phyloP scores from a whole-genome alignment of 2,329 filamentous ascomycete genomes.

The Nemania abortiva region DNA sequence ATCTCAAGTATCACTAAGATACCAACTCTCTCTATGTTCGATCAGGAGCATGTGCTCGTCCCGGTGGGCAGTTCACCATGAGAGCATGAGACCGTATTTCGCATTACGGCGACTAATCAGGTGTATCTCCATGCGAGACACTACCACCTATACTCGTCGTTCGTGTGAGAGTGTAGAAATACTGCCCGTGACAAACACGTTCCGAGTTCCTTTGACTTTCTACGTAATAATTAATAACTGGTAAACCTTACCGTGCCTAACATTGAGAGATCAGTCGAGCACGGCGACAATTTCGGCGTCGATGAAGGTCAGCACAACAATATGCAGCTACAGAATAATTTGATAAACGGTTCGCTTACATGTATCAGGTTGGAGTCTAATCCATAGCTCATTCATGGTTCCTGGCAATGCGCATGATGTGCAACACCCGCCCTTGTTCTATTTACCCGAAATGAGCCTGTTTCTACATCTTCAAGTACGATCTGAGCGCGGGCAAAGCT shows the following conservation, averaged over 20 bases:
- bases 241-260: not conserved
- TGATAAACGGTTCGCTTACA: slow-evolving; percentile 1
- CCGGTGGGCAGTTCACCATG: not conserved
- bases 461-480: not conserved
- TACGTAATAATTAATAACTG: too few species aligned
- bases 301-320: slow-evolving; percentile 1
- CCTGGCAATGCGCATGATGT: slow-evolving; percentile 10
- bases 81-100: not conserved
- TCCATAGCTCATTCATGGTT: not conserved
- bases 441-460: slow-evolving; percentile 27
- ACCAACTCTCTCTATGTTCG: not conserved
- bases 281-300: not conserved
- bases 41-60: not conserved
- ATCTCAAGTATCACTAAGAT: too few species aligned
- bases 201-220: too few species aligned
- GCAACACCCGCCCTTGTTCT: slow-evolving; percentile 10
- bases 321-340: not conserved
- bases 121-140: not conserved
- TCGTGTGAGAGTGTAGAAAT: too few species aligned
- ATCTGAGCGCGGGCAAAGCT: not conserved
- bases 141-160: too few species aligned
- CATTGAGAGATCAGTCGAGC: not conserved
- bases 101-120: not conserved
- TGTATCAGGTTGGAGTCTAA: not conserved
- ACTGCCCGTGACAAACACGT: too few species aligned